phyloP scores from a whole-genome alignment of 208 protist genomes.

The Leishmania guyanensis region DNA sequence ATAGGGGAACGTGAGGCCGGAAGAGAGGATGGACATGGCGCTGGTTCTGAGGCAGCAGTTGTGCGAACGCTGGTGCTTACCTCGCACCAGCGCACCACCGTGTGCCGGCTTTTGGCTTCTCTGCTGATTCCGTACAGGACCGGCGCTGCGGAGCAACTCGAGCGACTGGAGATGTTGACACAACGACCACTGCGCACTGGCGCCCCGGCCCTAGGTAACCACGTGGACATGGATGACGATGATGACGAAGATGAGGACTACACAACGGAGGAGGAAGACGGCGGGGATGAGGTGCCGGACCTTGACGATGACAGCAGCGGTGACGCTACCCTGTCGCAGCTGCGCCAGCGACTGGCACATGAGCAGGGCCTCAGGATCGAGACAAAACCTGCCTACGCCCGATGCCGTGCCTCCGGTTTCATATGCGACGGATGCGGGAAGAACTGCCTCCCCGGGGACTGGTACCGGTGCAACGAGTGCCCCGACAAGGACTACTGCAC shows the following conservation, averaged over 20 bases:
- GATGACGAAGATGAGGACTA: slow-evolving; percentile 39
- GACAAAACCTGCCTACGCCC: slow-evolving; percentile 32
- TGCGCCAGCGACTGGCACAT: slow-evolving; percentile 36
- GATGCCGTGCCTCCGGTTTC: slow-evolving; percentile 39
- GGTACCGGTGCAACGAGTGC: slow-evolving; percentile 88
- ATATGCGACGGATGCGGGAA: slow-evolving; percentile 70
- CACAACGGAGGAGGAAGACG: slow-evolving; percentile 40
- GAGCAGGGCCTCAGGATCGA: slow-evolving; percentile 39
- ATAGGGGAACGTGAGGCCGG: background rate
- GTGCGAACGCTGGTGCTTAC: slow-evolving; percentile 27
- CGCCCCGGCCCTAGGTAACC: slow-evolving; percentile 4
- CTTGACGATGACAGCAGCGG: background rate
- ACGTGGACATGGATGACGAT: slow-evolving; percentile 18
- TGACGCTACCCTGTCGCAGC: slow-evolving; percentile 6
- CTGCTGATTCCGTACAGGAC: slow-evolving; percentile 44
- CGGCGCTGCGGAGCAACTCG: slow-evolving; percentile 38
- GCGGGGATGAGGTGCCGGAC: background rate
- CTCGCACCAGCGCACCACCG: slow-evolving; percentile 45
- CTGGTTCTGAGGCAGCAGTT: slow-evolving; percentile 7
- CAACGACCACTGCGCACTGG: slow-evolving; percentile 18
- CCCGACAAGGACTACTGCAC: slow-evolving; percentile 75
- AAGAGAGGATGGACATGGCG: background rate
- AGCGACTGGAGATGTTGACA: slow-evolving; percentile 27
- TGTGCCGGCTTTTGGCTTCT: slow-evolving; percentile 50
- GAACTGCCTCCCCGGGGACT: slow-evolving; percentile 46